A percentile compares a stretch with the other conserved stretches of the same genome.
Conservation (phyloP, 139 green algal species). For the Ettlia oleoabundans region DNA sequence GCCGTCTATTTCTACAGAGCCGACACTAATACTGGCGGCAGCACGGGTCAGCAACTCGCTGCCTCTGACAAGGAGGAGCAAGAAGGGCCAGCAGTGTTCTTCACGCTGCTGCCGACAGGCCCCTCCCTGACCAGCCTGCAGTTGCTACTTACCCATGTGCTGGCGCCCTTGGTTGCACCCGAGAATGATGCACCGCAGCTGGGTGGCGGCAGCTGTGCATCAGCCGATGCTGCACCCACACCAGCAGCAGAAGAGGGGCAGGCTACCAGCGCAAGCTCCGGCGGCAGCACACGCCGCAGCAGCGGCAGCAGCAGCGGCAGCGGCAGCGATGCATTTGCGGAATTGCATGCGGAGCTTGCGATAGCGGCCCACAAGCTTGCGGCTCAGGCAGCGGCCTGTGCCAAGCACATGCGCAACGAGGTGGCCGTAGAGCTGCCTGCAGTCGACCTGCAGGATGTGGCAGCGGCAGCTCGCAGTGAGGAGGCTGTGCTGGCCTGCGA, state of each 20-base stretch:
- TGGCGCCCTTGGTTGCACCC: slow-evolving; percentile 7
- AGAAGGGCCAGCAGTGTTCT: neutral
- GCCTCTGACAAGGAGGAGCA: neutral
- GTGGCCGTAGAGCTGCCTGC: slow-evolving; percentile 7
- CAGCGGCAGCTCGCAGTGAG: neutral
- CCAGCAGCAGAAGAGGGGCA: neutral
- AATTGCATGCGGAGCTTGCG: slow-evolving; percentile 1
- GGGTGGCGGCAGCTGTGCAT: neutral
- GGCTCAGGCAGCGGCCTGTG: neutral
- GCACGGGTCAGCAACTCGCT: no score
- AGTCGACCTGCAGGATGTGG: slow-evolving; percentile 1
- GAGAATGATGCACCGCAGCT: neutral
- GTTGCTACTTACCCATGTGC: slow-evolving; percentile 3
- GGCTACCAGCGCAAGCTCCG: neutral
- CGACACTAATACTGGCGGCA: no score
- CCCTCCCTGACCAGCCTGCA: slow-evolving; percentile 24
- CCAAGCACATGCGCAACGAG: slow-evolving; percentile 16
- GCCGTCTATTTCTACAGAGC: slow-evolving; percentile 23
- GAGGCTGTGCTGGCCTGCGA: slow-evolving; percentile 29
- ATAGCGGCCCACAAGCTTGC: slow-evolving; percentile 4
- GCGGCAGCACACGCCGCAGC: neutral
- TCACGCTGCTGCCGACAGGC: slow-evolving; percentile 3
- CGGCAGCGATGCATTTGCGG: neutral
- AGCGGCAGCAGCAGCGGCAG: neutral
- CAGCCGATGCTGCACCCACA: neutral